These are phyloP conservation scores for Paraphoma chrysanthemicola DNA, from an alignment of 2,329 filamentous ascomycete species.

Conservation along the genomic window DNA sequence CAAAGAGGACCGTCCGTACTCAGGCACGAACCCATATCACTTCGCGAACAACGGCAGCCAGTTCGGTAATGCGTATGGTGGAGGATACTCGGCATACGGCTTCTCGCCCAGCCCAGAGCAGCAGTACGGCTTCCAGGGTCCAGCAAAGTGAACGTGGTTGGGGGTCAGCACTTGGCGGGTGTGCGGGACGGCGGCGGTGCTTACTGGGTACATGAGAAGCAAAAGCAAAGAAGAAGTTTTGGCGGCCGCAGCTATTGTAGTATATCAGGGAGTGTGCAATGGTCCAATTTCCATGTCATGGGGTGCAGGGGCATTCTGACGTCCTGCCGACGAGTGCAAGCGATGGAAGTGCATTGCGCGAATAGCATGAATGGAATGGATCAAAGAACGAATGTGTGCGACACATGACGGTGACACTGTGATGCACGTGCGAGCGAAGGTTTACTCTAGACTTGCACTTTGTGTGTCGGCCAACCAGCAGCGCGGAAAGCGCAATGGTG, in stretches of 20 bases:
- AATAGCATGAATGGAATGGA: neutral
- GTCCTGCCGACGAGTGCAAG: neutral
- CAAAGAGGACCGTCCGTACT: constrained; percentile 31
- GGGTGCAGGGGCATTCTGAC: neutral
- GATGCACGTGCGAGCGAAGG: constrained; percentile 3
- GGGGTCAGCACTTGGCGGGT: neutral
- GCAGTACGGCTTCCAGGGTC: constrained; percentile 23
- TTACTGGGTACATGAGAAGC: too few relatives aligned
- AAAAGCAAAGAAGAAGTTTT: too few relatives aligned
- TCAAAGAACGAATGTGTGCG: neutral
- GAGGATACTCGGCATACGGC: constrained; percentile 22
- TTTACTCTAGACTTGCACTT: neutral
- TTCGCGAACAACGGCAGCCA: constrained; percentile 13
- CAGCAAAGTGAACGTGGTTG: constrained; percentile 14
- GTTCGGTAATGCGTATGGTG: constrained; percentile 24
- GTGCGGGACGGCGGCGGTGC: too few relatives aligned
- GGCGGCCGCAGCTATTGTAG: neutral
- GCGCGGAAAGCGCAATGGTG: constrained; percentile 14
- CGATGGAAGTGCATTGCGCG: neutral
- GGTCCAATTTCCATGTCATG: neutral
- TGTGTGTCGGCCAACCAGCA: constrained; percentile 4
- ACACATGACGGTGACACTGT: neutral
- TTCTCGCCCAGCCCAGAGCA: constrained; percentile 25
- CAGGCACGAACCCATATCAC: constrained; percentile 29
- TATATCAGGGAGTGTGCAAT: neutral